Evolutionary conservation across 2,329 filamentous ascomycete genomes (phyloP).

Genomic region (Thielaviopsis euricoi): DNA sequence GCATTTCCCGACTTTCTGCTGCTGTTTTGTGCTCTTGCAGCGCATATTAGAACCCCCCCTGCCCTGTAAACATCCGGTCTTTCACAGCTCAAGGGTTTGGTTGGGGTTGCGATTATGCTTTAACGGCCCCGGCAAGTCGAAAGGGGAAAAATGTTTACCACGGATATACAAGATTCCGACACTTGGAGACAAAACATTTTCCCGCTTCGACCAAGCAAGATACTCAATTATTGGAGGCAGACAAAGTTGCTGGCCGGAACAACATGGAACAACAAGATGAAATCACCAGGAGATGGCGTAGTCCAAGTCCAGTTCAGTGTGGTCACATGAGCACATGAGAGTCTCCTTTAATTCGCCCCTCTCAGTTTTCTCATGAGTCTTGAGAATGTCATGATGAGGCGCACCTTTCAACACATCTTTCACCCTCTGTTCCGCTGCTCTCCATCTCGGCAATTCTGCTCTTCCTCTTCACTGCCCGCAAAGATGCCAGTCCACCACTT

Average conservation of each 20-base stretch:
- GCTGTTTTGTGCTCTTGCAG: neutral
- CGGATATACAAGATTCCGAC: neutral
- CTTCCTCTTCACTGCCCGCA: neutral
- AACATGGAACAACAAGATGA: neutral
- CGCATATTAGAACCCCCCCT: too few relatives aligned
- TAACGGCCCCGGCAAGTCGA: neutral
- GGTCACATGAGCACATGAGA: neutral
- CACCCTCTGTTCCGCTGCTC: neutral
- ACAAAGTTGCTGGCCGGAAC: neutral
- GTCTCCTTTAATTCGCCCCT: neutral
- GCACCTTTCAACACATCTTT: neutral
- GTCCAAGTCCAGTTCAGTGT: too few relatives aligned
- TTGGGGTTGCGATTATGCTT: neutral
- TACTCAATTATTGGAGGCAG: neutral
- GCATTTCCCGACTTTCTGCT: neutral
- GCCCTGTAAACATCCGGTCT: too few relatives aligned
- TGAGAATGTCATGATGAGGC: neutral
- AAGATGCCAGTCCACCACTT: constrained; percentile 68
- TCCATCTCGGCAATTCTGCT: neutral
- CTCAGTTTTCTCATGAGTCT: neutral
- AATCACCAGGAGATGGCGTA: neutral
- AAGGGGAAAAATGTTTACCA: neutral
- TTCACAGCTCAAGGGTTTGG: neutral
- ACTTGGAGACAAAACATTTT: neutral
- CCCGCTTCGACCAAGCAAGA: neutral